Evolutionary conservation across 1,284 basidiomycete species (phyloP), one percentile per base, ranked within the genome.

Genomic region (Flammula alnicola): DNA sequence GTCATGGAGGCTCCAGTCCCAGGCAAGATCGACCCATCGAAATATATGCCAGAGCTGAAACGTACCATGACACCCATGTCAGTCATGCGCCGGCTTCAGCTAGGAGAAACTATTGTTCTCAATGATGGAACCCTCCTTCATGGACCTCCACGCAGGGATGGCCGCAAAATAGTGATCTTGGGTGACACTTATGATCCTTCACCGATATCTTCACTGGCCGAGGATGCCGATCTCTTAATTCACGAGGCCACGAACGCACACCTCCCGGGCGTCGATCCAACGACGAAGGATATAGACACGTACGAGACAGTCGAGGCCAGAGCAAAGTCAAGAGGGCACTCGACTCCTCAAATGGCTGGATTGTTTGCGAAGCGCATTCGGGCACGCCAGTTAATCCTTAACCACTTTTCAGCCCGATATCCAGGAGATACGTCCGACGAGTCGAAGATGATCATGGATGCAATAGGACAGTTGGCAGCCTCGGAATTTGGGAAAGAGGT

Each of bases 191-290:
- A 79, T 60, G 83, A 94, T 64, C 86, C 91, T 8, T 84, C 83
- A 12, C 75, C 79, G 6, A 84, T 88, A 44, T 71, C 68, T 20
- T 64, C 72, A 6, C 64, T 92, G 7, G 84, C 86, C 25, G 65
- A 67, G 58, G 80, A 79, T 46, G 79, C 85, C 14, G 85, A 91
- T 57, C 54, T 93, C 32, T 73, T 86, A 41, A 78, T 88, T 17
- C 95, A 98, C 63, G 94, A 98, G 72, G 91, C 92, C 29, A 97
- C 95, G 6, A 97, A 96, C 65, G 91, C 92, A 1, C 84, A 90
- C 66, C 76, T 97, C n/a, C 92, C 92, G 1, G 78, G 75, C 0
- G 59, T 86, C 39, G 83, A 87, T 54, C 64, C 70, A 7, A 67
- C 69, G 31, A 85, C 80, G 48, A 89, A 83, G 63, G 68, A 66